Percentiles rank a stretch among this genome's conserved stretches.
Conservation (phyloP, 495 filamentous ascomycete genomes). For the Venustampulla echinocandica region DNA sequence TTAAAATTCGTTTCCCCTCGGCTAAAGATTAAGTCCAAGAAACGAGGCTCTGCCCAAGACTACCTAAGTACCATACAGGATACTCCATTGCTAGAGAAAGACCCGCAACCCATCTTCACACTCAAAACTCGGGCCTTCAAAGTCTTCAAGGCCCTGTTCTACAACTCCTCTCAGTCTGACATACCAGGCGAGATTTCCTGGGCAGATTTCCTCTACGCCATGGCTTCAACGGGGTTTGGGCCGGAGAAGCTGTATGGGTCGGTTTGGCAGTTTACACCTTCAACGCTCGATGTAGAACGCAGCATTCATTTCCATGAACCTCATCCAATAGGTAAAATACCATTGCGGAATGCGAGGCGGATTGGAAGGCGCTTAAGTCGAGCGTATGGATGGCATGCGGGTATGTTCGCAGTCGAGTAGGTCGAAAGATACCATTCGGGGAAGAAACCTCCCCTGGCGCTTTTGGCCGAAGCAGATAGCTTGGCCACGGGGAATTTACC, state of each 20-base stretch:
- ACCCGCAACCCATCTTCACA: slow-evolving; percentile 24
- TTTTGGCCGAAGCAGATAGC: too few relatives aligned
- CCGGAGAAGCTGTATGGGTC: slow-evolving; percentile 44
- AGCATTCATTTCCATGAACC: slow-evolving; percentile 50
- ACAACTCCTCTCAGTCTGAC: slow-evolving; percentile 20
- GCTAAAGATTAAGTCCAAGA: too few relatives aligned
- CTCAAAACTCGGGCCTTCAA: slow-evolving; percentile 38
- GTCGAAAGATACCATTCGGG: too few relatives aligned
- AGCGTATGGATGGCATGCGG: slow-evolving; percentile 29
- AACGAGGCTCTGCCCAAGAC: too few relatives aligned
- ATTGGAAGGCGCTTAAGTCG: slow-evolving; percentile 36
- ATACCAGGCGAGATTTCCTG: slow-evolving; percentile 39
- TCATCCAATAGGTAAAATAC: slow-evolving; percentile 41
- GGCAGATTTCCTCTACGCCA: slow-evolving; percentile 44
- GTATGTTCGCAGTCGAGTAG: not conserved
- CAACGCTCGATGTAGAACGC: slow-evolving; percentile 28
- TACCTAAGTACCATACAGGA: too few relatives aligned
- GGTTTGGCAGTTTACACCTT: slow-evolving; percentile 42
- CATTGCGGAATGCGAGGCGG: slow-evolving; percentile 27
- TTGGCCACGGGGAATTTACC: too few relatives aligned
- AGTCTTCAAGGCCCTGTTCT: slow-evolving; percentile 40
- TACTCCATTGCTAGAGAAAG: too few relatives aligned
- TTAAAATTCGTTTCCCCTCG: too few relatives aligned
- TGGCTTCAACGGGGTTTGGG: slow-evolving; percentile 37
- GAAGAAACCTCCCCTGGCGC: too few relatives aligned